Evolutionary conservation across 139 green algal species (phyloP).

Genomic region (Dunaliella primolecta): DNA sequence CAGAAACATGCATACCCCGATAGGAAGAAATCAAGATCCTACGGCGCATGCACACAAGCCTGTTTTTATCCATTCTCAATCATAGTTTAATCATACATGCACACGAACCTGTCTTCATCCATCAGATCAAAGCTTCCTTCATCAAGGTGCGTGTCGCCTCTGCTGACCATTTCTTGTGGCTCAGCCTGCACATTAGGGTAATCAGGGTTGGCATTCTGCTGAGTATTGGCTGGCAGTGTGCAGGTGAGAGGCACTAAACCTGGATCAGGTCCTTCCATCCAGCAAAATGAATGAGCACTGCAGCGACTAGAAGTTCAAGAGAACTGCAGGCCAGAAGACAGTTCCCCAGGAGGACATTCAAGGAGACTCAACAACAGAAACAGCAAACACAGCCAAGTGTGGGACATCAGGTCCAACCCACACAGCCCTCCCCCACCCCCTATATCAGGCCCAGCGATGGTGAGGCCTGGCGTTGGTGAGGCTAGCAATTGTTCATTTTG

Average conservation of each 20-base stretch:
- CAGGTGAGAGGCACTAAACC: neutral
- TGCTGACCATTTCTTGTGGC: neutral
- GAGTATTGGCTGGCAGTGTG: neutral
- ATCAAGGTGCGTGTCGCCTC: neutral
- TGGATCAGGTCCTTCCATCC: neutral
- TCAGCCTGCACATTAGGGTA: neutral
- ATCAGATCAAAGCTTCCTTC: neutral
- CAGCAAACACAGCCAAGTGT: neutral
- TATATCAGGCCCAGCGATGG: too few species aligned
- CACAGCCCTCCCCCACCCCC: too few species aligned
- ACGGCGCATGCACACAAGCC: neutral
- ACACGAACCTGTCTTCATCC: neutral
- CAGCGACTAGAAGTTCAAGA: too few species aligned
- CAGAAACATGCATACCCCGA: neutral
- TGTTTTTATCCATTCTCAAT: neutral
- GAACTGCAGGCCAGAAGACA: too few species aligned
- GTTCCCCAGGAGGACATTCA: neutral
- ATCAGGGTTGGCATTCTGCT: too few species aligned
- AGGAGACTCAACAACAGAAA: neutral
- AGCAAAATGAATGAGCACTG: too few species aligned
- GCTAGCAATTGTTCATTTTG: neutral
- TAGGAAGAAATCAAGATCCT: neutral
- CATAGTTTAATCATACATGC: neutral
- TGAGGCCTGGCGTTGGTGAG: neutral
- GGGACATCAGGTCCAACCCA: neutral